Evolutionary conservation across 1,139 yeast species (phyloP).

Genomic region (Yamadazyma atlantica): DNA sequence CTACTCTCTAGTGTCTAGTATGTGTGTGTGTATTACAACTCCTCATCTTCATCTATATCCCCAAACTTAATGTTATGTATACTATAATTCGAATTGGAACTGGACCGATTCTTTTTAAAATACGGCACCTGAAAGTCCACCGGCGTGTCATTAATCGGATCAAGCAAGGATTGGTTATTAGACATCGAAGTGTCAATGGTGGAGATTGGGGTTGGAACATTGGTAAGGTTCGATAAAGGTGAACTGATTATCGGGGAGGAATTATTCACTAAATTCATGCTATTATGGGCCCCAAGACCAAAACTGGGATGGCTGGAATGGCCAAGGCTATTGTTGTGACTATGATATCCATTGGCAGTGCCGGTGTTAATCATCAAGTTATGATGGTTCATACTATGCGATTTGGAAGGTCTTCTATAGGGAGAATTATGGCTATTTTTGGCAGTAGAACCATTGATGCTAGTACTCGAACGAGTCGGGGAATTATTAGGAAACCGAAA

Average conservation of each 20-base stretch:
- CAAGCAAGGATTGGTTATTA: slow-evolving; percentile 24
- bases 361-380: slow-evolving; percentile 2
- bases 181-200: slow-evolving; percentile 24
- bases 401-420: slow-evolving; percentile 1
- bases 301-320: no score
- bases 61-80: slow-evolving; percentile 22
- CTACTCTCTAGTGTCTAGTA: no score
- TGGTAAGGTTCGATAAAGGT: slow-evolving; percentile 35
- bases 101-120: slow-evolving; percentile 10
- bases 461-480: background rate
- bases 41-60: slow-evolving; percentile 30
- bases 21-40: no score
- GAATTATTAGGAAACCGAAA: slow-evolving; percentile 12
- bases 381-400: background rate
- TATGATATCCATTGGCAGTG: slow-evolving; percentile 7
- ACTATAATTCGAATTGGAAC: slow-evolving; percentile 8
- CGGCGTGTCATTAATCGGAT: slow-evolving; percentile 44
- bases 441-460: background rate
- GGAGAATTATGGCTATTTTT: slow-evolving; percentile 1
- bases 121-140: slow-evolving; percentile 38
- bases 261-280: background rate
- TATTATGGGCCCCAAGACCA: slow-evolving; percentile 1
- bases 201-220: slow-evolving; percentile 32
- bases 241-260: slow-evolving; percentile 38
- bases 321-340: no score